These are phyloP conservation scores for Penicillium salamii DNA, from an alignment of 495 filamentous ascomycete genomes.

Conservation along the genomic window DNA sequence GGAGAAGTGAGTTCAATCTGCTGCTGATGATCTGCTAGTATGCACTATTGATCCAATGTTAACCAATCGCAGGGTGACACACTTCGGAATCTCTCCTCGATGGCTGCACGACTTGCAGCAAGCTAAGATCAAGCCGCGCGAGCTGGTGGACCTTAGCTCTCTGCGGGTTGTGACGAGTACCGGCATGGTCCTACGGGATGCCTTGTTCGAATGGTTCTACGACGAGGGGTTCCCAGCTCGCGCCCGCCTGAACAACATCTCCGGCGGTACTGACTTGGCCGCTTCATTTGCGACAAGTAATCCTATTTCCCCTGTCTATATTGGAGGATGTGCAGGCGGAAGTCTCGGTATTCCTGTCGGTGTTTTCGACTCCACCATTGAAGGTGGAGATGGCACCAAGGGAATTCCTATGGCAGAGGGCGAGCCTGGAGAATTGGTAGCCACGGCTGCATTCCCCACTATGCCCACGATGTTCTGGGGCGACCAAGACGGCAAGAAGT, in stretches of 20 bases:
- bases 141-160: constrained; percentile 57
- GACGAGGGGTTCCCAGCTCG: constrained; percentile 66
- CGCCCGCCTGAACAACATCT: constrained; percentile 68
- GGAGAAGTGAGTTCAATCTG: constrained; percentile 44
- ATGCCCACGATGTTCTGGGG: constrained; percentile 73
- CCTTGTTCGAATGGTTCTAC: constrained; percentile 80
- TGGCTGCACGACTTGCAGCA: constrained; percentile 70
- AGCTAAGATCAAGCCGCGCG: constrained; percentile 52
- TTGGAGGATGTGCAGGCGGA: constrained; percentile 66
- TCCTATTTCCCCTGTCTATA: constrained; percentile 66
- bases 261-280: constrained; percentile 75
- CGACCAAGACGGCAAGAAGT: constrained; percentile 52
- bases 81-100: constrained; percentile 68
- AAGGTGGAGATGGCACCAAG: constrained; percentile 49
- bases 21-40: neutral
- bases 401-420: constrained; percentile 56
- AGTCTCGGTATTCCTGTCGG: constrained; percentile 62
- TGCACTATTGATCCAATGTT: neutral
- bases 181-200: constrained; percentile 74
- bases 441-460: constrained; percentile 66
- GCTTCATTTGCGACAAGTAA: constrained; percentile 69
- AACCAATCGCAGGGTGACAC: constrained; percentile 31
- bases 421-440: constrained; percentile 70
- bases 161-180: constrained; percentile 63
- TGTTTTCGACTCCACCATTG: constrained; percentile 60